Conservation (phyloP, 352 stramenopile species). For the Globisporangium emineosum region DNA sequence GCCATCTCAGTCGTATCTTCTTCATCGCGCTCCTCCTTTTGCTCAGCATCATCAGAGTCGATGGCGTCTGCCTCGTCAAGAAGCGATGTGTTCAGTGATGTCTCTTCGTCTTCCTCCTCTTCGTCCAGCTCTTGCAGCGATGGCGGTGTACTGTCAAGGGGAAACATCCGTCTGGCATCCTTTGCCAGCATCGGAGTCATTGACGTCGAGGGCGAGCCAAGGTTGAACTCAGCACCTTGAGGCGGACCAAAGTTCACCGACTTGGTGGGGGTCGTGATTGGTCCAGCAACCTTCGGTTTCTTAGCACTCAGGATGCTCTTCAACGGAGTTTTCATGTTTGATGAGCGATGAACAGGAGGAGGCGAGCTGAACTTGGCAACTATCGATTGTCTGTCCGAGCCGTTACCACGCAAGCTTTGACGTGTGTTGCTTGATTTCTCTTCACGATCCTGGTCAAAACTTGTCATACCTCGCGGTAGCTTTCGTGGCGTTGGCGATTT, state of each 20-base stretch:
- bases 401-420: not conserved
- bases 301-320: slow-evolving; percentile 77
- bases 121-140: slow-evolving; percentile 32
- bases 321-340: slow-evolving; percentile 42
- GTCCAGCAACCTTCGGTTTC: slow-evolving; percentile 37
- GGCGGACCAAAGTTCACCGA: slow-evolving; percentile 82
- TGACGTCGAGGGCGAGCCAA: slow-evolving; percentile 76
- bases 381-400: slow-evolving; percentile 9
- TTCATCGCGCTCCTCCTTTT: slow-evolving; percentile 20
- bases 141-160: slow-evolving; percentile 33
- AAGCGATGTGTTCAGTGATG: slow-evolving; percentile 80
- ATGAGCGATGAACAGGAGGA: slow-evolving; percentile 12
- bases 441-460: not conserved
- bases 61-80: slow-evolving; percentile 69
- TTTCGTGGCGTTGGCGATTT: slow-evolving; percentile 22
- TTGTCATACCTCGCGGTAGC: not conserved
- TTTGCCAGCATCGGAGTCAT: slow-evolving; percentile 80
- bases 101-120: slow-evolving; percentile 70
- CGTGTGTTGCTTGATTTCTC: not conserved
- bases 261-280: slow-evolving; percentile 68
- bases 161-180: slow-evolving; percentile 62
- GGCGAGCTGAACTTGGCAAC: slow-evolving; percentile 16
- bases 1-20: slow-evolving; percentile 11
- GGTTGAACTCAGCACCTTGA: slow-evolving; percentile 76
- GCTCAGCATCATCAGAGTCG: slow-evolving; percentile 37